Percentiles rank a stretch among this genome's conserved stretches.
phyloP scores from a whole-genome alignment of 208 protist genomes.

The Kentomonas sorsogonicus region DNA sequence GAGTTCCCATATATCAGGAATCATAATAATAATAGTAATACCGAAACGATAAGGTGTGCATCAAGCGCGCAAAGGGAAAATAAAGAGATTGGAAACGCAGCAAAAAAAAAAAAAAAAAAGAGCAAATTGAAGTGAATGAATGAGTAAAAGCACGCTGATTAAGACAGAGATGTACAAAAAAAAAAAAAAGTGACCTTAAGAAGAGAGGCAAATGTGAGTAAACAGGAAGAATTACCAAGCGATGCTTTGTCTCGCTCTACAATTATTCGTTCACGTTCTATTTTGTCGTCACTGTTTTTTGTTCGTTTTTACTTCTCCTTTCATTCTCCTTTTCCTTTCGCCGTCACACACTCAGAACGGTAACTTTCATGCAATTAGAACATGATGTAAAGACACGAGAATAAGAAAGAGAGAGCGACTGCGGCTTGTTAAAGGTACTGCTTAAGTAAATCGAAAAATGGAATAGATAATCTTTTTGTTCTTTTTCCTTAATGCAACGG shows the following conservation, averaged over 20 bases:
- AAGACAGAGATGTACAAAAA: constrained; percentile 10
- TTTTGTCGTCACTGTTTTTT: background rate
- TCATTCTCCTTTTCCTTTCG: too few species aligned
- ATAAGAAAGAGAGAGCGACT: too few species aligned
- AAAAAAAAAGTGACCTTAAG: constrained; percentile 11
- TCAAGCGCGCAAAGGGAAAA: constrained; percentile 7
- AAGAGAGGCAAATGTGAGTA: background rate
- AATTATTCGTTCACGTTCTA: background rate
- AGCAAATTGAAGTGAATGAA: constrained; percentile 4
- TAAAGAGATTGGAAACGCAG: constrained; percentile 6
- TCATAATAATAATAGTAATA: constrained; percentile 16
- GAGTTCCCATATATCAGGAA: constrained; percentile 1
- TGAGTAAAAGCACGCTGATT: constrained; percentile 7
- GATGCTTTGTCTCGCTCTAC: background rate
- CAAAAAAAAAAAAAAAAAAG: constrained; percentile 9
- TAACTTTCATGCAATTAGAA: too few species aligned
- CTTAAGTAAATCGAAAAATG: too few species aligned
- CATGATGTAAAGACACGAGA: too few species aligned
- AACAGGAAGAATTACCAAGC: background rate
- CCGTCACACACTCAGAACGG: too few species aligned
- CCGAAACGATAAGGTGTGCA: background rate
- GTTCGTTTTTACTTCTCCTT: too few species aligned
- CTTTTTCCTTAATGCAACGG: too few species aligned
- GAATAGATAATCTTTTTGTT: too few species aligned
- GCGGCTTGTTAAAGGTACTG: too few species aligned